A percentile compares a stretch with the other conserved stretches of the same genome.
Conservation (phyloP, 345 rosid species). For the Eucalyptus curtisii region DNA sequence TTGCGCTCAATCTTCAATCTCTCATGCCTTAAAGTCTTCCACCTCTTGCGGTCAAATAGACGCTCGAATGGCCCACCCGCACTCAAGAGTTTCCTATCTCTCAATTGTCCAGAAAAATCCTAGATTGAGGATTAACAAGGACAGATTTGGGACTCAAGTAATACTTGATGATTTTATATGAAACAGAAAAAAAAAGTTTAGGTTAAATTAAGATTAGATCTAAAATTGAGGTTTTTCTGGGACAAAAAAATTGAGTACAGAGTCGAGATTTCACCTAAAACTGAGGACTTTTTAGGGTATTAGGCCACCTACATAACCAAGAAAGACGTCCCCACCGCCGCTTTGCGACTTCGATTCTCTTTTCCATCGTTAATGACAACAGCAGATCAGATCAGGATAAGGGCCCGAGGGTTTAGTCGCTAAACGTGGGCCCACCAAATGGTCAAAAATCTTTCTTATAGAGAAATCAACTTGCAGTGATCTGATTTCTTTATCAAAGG, state of each 20-base stretch:
- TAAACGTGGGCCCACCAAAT: background rate
- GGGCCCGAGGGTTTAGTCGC: background rate
- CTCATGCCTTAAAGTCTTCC: background rate
- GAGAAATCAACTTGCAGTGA: background rate
- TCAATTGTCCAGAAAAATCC: rapidly evolving
- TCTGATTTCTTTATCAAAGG: background rate
- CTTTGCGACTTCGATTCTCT: background rate
- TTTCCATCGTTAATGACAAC: background rate
- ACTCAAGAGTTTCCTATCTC: background rate
- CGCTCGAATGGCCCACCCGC: background rate
- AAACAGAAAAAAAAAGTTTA: no score
- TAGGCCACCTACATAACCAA: background rate
- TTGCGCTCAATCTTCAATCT: rapidly evolving
- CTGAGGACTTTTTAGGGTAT: background rate
- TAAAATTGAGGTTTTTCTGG: background rate
- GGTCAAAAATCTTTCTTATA: background rate
- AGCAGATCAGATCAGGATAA: background rate
- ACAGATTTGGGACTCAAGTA: background rate
- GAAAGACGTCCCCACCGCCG: background rate
- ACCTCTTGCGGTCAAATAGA: background rate
- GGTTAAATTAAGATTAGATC: background rate
- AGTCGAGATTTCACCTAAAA: background rate
- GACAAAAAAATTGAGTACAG: background rate
- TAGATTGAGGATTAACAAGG: background rate
- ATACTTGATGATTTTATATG: no score